Conservation (phyloP, 2,329 filamentous ascomycete species). For the Nigrograna mackinnonii region DNA sequence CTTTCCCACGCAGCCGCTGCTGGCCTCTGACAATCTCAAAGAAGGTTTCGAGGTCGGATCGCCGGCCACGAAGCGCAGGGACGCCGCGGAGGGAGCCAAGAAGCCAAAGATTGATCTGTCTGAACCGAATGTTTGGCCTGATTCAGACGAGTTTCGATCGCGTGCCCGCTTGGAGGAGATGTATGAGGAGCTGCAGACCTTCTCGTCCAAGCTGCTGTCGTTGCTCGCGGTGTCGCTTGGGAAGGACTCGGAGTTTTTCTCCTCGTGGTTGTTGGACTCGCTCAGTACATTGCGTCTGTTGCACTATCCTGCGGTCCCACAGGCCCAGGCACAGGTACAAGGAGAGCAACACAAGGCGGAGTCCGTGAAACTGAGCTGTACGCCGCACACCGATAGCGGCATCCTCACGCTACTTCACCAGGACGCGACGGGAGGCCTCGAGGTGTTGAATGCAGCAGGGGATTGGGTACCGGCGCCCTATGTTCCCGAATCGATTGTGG, state of each 20-base stretch:
- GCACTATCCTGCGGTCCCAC: conserved; percentile 44
- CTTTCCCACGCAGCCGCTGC: conserved; percentile 47
- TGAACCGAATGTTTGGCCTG: conserved; percentile 48
- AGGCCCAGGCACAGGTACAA: conserved; percentile 12
- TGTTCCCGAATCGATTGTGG: conserved; percentile 46
- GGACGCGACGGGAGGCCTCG: conserved; percentile 51
- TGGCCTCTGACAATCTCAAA: conserved; percentile 47
- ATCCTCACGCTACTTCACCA: conserved; percentile 54
- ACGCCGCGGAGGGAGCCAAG: background rate
- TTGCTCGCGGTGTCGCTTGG: conserved; percentile 44
- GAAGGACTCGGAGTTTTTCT: conserved; percentile 46
- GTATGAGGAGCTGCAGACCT: conserved; percentile 43
- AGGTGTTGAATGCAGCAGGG: conserved; percentile 48
- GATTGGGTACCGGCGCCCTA: conserved; percentile 48
- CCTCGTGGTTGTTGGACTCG: conserved; percentile 44
- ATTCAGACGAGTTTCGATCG: conserved; percentile 15
- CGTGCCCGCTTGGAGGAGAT: conserved; percentile 37
- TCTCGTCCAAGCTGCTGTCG: conserved; percentile 43
- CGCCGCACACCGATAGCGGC: conserved; percentile 49
- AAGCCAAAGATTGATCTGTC: conserved; percentile 40
- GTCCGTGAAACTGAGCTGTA: conserved; percentile 35
- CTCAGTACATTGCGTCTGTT: conserved; percentile 50
- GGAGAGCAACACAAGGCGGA: background rate
- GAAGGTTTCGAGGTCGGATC: conserved; percentile 53
- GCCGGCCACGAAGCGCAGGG: conserved; percentile 11